Conservation (phyloP, 2,329 filamentous ascomycete genomes). For the Coniochaeta sp. region DNA sequence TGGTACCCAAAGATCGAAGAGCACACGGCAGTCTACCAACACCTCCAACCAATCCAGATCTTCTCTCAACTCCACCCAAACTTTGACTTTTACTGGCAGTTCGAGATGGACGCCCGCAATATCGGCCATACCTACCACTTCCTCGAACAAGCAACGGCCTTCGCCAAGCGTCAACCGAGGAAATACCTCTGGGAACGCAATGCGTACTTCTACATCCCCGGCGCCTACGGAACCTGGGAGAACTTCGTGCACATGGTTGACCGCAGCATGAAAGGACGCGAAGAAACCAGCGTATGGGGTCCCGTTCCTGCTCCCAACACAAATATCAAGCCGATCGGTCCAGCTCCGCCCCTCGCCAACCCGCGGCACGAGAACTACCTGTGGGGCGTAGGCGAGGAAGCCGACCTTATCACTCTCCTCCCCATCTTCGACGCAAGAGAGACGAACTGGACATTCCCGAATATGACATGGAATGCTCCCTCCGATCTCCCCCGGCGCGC, state of each 20-base stretch:
- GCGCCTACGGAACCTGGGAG: constrained; percentile 56
- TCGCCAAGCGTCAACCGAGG: constrained; percentile 59
- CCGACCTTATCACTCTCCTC: constrained; percentile 44
- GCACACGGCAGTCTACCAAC: constrained; percentile 41
- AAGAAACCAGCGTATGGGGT: constrained; percentile 57
- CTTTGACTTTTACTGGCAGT: constrained; percentile 77
- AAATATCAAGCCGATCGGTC: constrained; percentile 48
- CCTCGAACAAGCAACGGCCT: constrained; percentile 55
- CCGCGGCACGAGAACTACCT: constrained; percentile 8
- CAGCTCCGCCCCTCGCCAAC: constrained; percentile 5
- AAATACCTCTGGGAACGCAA: constrained; percentile 66
- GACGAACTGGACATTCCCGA: constrained; percentile 64
- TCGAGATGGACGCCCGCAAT: constrained; percentile 74
- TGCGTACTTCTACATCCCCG: constrained; percentile 63
- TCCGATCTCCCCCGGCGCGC: constrained; percentile 59
- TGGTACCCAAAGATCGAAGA: constrained; percentile 68
- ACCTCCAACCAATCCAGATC: constrained; percentile 65
- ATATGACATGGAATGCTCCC: constrained; percentile 52
- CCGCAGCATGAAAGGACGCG: constrained; percentile 34
- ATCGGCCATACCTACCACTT: constrained; percentile 76
- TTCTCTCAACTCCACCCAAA: constrained; percentile 68
- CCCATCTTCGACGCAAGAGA: constrained; percentile 68
- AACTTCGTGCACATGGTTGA: constrained; percentile 56
- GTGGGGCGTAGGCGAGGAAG: constrained; percentile 14
- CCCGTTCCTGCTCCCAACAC: constrained; percentile 40